Evolutionary conservation across 2,329 filamentous ascomycete genomes (phyloP), one percentile per base, ranked within the genome.

Genomic region (Claviceps sorghi): DNA sequence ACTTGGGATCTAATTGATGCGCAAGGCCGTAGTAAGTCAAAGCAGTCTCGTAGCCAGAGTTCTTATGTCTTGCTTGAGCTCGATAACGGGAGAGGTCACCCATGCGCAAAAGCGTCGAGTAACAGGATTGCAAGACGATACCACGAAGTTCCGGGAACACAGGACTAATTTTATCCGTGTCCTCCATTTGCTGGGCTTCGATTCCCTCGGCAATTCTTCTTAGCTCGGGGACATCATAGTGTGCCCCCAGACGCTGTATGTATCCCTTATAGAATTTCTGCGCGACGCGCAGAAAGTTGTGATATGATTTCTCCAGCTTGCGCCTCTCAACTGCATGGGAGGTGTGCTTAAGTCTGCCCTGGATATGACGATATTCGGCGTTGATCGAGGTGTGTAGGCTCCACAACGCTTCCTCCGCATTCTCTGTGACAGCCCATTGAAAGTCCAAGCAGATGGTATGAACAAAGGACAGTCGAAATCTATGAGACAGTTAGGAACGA

Each of bases 31-130:
- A 97, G 67, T 91, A 95, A 11, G 84, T 83, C 61, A 90, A 75
- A 15, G 91, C 88, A 15, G 80, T 80, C 29, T 85, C 85, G 74
- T 87, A 94, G 60, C 85, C 86, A 51, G 82, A 82, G 57, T 81
- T 78, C 65, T 86, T 89, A 55, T 77, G 77, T 54, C 83, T 81
- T 54, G 87, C 73, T 62, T 91, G 86, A 51, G 77, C 75, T 51
- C 90, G 83, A 68, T 96, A 98, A 56, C 93, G 82, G 49, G 87
- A 87, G 48, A 98, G 75, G 65, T 98, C 93, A 36, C 93, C 93
- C 10, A 97, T 78, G 58, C 85, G 88, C 54, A 96, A 83, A 52
- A 97, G 74, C 4, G 86, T 88, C 52, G 82, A 79, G 68, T 95
- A 86, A 64, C 87, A 95, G 3, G 88, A 89, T 52, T 75, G 71